These are phyloP conservation scores for Keithomyces neogunnii DNA, from an alignment of 2,329 filamentous ascomycete genomes.

Conservation along the genomic window DNA sequence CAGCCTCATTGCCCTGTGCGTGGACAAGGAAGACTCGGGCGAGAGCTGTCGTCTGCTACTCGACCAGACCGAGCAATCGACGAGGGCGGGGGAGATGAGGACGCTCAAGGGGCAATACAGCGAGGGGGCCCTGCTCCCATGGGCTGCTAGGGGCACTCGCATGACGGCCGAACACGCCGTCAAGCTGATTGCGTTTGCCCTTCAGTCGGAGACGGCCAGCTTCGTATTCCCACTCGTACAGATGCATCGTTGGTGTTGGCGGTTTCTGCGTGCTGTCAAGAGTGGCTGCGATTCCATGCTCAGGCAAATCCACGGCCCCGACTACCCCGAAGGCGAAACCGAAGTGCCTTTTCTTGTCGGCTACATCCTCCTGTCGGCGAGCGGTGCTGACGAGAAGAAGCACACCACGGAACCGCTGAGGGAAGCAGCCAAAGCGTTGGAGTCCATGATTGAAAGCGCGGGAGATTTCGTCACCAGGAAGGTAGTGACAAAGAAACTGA, in stretches of 20 bases:
- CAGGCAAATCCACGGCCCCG: conserved; percentile 20
- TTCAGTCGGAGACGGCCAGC: conserved; percentile 28
- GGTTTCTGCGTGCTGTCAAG: conserved; percentile 23
- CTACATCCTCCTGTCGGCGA: conserved; percentile 26
- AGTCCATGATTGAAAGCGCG: too few relatives aligned
- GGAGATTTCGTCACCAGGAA: too few relatives aligned
- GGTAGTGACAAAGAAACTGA: too few relatives aligned
- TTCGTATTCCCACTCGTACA: conserved; percentile 28
- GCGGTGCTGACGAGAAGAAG: not conserved
- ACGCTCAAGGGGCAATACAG: not conserved
- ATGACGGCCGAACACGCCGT: conserved; percentile 20
- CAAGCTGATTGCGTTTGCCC: conserved; percentile 19
- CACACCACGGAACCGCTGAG: not conserved
- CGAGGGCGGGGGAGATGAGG: conserved; percentile 9
- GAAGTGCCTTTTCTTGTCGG: conserved; percentile 32
- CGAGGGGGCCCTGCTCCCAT: not conserved
- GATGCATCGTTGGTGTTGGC: conserved; percentile 34
- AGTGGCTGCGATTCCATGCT: conserved; percentile 22
- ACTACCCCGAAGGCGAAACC: conserved; percentile 28
- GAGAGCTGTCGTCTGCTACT: conserved; percentile 9
- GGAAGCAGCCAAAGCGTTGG: not conserved
- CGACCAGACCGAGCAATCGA: conserved; percentile 12
- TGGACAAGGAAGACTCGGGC: conserved; percentile 9
- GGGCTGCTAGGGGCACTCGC: not conserved
- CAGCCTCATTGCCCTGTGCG: not conserved